phyloP scores from a whole-genome alignment of 2,329 filamentous ascomycete genomes.

The Sarocladium oryzae region DNA sequence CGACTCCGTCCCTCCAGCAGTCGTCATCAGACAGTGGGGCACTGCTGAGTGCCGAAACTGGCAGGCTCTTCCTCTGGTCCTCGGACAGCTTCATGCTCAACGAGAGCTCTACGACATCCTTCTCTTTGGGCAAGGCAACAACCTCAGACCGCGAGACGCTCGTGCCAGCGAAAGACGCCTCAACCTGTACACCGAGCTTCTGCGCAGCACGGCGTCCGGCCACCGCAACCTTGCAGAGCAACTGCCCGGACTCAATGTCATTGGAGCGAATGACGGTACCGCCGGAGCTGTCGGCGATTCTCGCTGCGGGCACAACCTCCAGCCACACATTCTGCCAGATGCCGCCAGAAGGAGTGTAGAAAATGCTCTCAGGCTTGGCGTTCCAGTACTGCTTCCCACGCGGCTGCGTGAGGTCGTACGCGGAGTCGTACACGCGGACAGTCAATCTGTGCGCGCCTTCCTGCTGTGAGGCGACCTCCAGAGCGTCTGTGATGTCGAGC shows the following conservation, averaged over 20 bases:
- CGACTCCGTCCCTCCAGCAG: constrained; percentile 48
- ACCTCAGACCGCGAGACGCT: constrained; percentile 36
- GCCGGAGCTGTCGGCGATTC: constrained; percentile 47
- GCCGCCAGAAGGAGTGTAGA: constrained; percentile 50
- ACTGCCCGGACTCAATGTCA: constrained; percentile 42
- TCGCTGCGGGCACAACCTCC: constrained; percentile 45
- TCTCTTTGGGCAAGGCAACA: constrained; percentile 40
- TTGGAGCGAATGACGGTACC: constrained; percentile 53
- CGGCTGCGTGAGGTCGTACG: constrained; percentile 57
- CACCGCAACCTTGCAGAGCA: constrained; percentile 45
- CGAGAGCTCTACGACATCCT: constrained; percentile 39
- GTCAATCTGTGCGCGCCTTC: constrained; percentile 36
- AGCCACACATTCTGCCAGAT: constrained; percentile 54
- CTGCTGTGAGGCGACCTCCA: constrained; percentile 18
- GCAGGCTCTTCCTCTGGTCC: constrained; percentile 32
- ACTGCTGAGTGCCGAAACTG: constrained; percentile 23
- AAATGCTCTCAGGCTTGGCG: constrained; percentile 53
- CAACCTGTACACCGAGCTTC: constrained; percentile 44
- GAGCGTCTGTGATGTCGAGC: constrained; percentile 49
- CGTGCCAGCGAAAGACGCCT: constrained; percentile 43
- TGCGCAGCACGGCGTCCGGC: constrained; percentile 41
- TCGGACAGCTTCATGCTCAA: constrained; percentile 41
- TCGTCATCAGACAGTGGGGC: constrained; percentile 30
- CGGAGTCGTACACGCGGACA: constrained; percentile 56
- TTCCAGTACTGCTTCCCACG: constrained; percentile 64